Percentiles rank a stretch among this genome's conserved stretches.
Conservation (phyloP, 2,329 filamentous ascomycete species). For the Tolypocladium ophioglossoides region DNA sequence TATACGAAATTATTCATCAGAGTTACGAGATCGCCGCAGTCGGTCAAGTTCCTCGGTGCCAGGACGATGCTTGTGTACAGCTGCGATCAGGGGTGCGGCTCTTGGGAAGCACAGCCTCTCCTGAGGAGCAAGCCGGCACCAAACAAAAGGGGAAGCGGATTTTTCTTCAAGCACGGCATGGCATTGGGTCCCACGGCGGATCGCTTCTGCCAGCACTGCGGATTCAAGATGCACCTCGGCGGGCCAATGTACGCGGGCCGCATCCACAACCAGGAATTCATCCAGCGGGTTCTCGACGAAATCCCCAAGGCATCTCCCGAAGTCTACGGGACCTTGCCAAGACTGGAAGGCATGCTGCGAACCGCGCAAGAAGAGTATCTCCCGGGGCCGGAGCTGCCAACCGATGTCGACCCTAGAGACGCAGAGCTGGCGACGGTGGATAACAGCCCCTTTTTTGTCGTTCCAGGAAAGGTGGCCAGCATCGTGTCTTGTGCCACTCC, state of each 20-base stretch:
- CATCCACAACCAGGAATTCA: conserved; percentile 74
- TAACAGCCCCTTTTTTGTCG: conserved; percentile 76
- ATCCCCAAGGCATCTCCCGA: conserved; percentile 56
- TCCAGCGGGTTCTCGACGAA: conserved; percentile 65
- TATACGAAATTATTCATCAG: conserved; percentile 85
- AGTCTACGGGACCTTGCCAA: conserved; percentile 67
- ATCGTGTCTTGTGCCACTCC: conserved; percentile 72
- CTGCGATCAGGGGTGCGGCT: conserved; percentile 84
- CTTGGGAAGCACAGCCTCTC: conserved; percentile 76
- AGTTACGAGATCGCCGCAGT: conserved; percentile 65
- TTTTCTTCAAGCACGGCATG: conserved; percentile 70
- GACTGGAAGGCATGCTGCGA: conserved; percentile 85
- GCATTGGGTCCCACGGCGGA: conserved; percentile 59
- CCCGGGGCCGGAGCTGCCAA: conserved; percentile 24
- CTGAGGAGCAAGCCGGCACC: conserved; percentile 55
- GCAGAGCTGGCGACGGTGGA: conserved; percentile 56
- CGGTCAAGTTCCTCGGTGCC: conserved; percentile 82
- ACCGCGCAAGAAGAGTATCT: conserved; percentile 71
- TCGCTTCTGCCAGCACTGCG: conserved; percentile 70
- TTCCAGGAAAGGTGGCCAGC: conserved; percentile 62
- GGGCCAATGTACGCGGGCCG: conserved; percentile 94
- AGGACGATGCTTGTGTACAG: conserved; percentile 91
- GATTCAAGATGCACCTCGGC: conserved; percentile 72
- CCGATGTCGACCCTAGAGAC: conserved; percentile 29
- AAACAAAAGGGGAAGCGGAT: conserved; percentile 59